Evolutionary conservation across 2,329 filamentous ascomycete species (phyloP), one percentile per base, ranked within the genome.

Genomic region (Cladosporium halotolerans): DNA sequence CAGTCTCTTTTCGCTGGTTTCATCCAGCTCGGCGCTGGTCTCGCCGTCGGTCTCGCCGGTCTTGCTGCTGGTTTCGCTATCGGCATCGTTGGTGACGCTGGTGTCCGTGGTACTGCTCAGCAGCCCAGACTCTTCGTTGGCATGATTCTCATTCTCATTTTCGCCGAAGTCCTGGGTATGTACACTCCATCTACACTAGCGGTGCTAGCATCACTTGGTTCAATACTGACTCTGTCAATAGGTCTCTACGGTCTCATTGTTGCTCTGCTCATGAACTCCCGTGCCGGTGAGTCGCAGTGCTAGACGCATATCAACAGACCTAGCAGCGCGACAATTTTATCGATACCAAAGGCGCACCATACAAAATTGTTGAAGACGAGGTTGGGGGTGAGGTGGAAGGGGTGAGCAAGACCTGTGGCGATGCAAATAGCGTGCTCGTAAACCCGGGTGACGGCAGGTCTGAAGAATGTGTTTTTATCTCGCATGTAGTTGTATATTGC

Each of bases 71-170:
- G 70, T 53, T 72, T 72, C 64, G 76, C 76, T 58, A 79, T 79
- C 61, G 76, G 76, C 57, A 79, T 79, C 57, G 76, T 79, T 50
- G 76, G 88, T 79, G 88, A 93, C 65, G 88, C 88, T 65, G 89
- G 88, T 86, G 88, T 93, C 56, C 83, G 88, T 69, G 88, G 88
- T 77, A 89, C 86, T 61, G 87, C 88, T 55, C 87, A 91, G 71
- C 87, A 91, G 72, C 86, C 87, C 58, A 81, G 86, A 71, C 81
- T 95, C 63, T 96, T 95, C 76, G 90, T 96, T 70, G 91, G 91
- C 76, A 96, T 96, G 90, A 95, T 96, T 76, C 75, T 96, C 72
- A 96, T 96, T 79, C 89, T 96, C 77, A 96, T 96, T 92, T 96
- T 96, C 81, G 91, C 91, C 64, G 91, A 96, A 92, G 91, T 96